These are phyloP conservation scores for Mycena maculata DNA, from an alignment of 768 basidiomycete species.

Conservation along the genomic window DNA sequence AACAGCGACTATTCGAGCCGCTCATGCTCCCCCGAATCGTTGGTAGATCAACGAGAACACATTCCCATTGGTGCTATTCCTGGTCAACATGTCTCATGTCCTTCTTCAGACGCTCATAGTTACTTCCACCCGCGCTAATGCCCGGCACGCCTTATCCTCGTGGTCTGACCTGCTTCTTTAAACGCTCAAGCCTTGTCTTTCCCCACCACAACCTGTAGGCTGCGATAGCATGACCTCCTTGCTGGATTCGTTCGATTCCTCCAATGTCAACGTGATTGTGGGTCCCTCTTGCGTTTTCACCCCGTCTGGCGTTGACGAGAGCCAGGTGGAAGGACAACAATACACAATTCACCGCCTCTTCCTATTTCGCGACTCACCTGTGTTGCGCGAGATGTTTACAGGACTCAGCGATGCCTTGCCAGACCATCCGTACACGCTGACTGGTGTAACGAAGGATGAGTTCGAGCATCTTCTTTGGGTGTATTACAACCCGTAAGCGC, in stretches of 20 bases:
- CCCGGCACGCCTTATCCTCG: no score
- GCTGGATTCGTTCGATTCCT: slow-evolving; percentile 15
- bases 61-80: no score
- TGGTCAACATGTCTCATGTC: no score
- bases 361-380: slow-evolving; percentile 14
- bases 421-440: neutral
- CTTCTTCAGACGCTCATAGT: no score
- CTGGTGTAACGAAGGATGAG: slow-evolving; percentile 16
- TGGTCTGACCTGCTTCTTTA: no score
- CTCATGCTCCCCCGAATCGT: no score
- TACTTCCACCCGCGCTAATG: no score
- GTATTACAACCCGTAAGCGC: slow-evolving; percentile 19
- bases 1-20: no score
- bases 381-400: slow-evolving; percentile 22
- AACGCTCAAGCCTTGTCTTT: no score
- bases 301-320: neutral
- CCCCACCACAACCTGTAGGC: neutral
- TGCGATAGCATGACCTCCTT: slow-evolving; percentile 4
- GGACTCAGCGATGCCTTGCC: neutral
- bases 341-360: slow-evolving; percentile 11
- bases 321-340: slow-evolving; percentile 14
- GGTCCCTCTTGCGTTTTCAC: neutral
- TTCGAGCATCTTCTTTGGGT: slow-evolving; percentile 24
- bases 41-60: no score
- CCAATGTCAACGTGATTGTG: slow-evolving; percentile 4